Evolutionary conservation across 75 land plant species (phyloP), one percentile per base, ranked within the genome.

Genomic region (Pinus taeda): DNA sequence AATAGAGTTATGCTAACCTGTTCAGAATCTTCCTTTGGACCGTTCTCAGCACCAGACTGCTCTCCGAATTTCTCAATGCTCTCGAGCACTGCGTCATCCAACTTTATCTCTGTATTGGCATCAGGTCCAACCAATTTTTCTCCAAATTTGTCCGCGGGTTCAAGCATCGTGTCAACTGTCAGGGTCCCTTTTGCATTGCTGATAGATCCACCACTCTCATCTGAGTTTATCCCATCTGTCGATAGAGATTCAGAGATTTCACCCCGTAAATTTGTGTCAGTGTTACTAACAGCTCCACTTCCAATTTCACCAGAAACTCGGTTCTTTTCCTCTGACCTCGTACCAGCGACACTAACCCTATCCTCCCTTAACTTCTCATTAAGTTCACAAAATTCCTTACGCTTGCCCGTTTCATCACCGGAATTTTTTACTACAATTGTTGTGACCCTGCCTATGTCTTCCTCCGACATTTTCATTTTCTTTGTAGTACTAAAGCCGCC

Each of bases 291-390:
- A 26, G 66, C 17, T 13, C 66, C 66, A 14, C 33, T 63, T 63
- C 66, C 66, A 63, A 63, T 63, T 63, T 8, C 66, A 63, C 67
- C 67, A 64, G 67, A 13, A 64, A 30, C 37, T 39, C 67, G 4
- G 6, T 30, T 64, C 15, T 64, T 30, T 64, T 64, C 67, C 39
- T 14, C 4, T 15, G 6, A 14, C 17, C 1, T 9, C 4, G 33
- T 29, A 36, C 15, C 67, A 30, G 33, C 13, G 12, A 15, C 67
- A 64, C 18, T 22, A 22, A 6, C 67, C 15, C 67, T 29, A 15
- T 64, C 37, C 67, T 64, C 67, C 67, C 1, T 64, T 30, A 67
- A 67, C 45, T 39, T 67, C 45, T 4, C 45, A 36, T 20, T 67
- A 39, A 18, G 39, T 17, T 18, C 71, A 39, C 21, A 64, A 9